Conservation (phyloP, 148 eudicot genomes). For the Euryodendron excelsum region DNA sequence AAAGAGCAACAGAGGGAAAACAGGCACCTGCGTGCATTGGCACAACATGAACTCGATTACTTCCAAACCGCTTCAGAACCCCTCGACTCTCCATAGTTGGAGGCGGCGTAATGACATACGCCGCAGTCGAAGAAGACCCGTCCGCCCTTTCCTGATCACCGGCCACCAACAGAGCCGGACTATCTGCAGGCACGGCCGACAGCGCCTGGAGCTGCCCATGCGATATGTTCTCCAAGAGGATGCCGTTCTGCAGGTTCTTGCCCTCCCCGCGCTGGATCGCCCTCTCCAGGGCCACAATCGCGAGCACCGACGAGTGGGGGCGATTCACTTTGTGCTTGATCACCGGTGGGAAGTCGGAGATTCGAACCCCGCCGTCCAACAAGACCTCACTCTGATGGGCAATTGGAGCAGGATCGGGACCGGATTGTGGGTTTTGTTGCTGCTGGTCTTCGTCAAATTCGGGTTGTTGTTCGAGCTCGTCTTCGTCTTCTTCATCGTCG, state of each 20-base stretch:
- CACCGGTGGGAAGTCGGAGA: constrained; percentile 64
- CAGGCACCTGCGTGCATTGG: constrained; percentile 78
- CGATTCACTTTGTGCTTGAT: constrained; percentile 48
- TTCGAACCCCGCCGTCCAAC: constrained; percentile 41
- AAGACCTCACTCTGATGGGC: constrained; percentile 49
- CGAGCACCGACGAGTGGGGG: constrained; percentile 56
- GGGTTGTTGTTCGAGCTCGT: constrained; percentile 21
- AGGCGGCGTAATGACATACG: constrained; percentile 65
- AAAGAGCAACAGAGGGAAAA: background rate
- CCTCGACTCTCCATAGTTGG: constrained; percentile 60
- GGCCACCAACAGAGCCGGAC: constrained; percentile 34
- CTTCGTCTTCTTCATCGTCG: constrained; percentile 47
- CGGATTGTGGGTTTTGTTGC: constrained; percentile 36
- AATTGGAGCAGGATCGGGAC: constrained; percentile 18
- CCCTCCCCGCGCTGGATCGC: constrained; percentile 37
- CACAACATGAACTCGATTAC: constrained; percentile 54
- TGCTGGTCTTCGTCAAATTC: constrained; percentile 53
- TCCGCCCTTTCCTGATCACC: constrained; percentile 32
- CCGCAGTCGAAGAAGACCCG: constrained; percentile 26
- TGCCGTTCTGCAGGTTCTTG: constrained; percentile 25
- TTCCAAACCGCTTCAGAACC: constrained; percentile 60
- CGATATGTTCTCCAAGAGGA: constrained; percentile 70
- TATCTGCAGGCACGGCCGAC: constrained; percentile 63
- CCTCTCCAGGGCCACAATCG: constrained; percentile 52
- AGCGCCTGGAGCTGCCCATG: constrained; percentile 85